Evolutionary conservation across 1,139 yeast genomes (phyloP).

Genomic region (Candida sanyaensis): DNA sequence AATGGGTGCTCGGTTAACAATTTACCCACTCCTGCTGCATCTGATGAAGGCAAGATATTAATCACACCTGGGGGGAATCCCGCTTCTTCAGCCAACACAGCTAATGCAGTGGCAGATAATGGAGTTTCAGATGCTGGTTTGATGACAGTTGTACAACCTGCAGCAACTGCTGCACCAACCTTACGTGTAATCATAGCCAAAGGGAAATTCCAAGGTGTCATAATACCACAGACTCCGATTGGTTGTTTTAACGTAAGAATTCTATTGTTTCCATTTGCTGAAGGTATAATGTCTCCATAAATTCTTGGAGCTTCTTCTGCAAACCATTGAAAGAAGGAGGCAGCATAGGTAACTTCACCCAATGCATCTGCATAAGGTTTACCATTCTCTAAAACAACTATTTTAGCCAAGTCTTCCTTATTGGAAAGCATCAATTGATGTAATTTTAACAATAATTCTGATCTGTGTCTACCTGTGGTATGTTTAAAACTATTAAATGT

Average conservation of each 20-base stretch:
- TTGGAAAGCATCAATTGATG: conserved; percentile 64
- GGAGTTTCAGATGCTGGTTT: conserved; percentile 95
- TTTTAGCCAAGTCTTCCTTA: conserved; percentile 69
- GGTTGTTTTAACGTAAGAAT: conserved; percentile 75
- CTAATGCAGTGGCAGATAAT: conserved; percentile 79
- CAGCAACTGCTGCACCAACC: conserved; percentile 88
- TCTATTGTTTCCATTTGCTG: conserved; percentile 56
- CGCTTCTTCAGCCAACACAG: conserved; percentile 68
- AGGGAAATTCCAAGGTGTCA: conserved; percentile 98
- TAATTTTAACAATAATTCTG: conserved; percentile 36
- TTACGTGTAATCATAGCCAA: conserved; percentile 92
- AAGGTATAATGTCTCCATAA: conserved; percentile 72
- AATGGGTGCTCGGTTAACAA: conserved; percentile 67
- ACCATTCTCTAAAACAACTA: conserved; percentile 82
- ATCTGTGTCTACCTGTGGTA: conserved; percentile 42
- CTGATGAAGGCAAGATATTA: conserved; percentile 64
- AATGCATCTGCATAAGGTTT: conserved; percentile 74
- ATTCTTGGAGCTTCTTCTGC: conserved; percentile 82
- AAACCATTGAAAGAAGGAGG: conserved; percentile 84
- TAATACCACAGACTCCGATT: conserved; percentile 85
- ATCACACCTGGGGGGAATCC: conserved; percentile 87
- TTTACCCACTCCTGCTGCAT: conserved; percentile 64
- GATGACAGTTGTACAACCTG: conserved; percentile 87
- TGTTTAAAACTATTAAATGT: conserved; percentile 39
- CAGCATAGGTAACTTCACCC: conserved; percentile 78